Evolutionary conservation across 768 basidiomycete species (phyloP), one percentile per base, ranked within the genome.

Genomic region (Auricularia sp.): DNA sequence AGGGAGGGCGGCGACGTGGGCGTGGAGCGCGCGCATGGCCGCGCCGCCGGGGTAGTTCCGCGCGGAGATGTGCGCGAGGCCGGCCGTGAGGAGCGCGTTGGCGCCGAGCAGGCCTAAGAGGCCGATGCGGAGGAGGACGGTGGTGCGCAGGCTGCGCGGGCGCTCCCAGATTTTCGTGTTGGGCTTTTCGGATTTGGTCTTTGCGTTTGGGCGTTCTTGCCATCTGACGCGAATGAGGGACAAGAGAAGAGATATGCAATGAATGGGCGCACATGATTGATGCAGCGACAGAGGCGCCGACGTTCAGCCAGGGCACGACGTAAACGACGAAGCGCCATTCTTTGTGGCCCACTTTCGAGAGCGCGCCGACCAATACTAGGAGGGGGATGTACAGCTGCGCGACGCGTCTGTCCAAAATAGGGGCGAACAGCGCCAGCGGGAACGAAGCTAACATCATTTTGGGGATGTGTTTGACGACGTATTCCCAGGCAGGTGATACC

Each of bases 271-370:
- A 95, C 90, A 94, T 72, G 73, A 80, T 82, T 3, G 77, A 72
- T 1, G 84, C 78, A 2, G 85, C 87, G 16, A 85, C 74, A 0
- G 93, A 87, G 1, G 90, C 93, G 1, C 87, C 83, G 3, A 94
- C 73, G 69, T 97, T 96, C 74, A 93, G 78, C 2, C 84, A 71
- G 0, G 95, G 94, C 0, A 98, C 83, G 18, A 86, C 81, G 71
- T 98, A 98, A 7, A 93, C 81, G 64, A 98, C 79, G 74, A 99
- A 99, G 6, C 97, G 83, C 97, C 97, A 99, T 75, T 99, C 97
- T 73, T 99, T 99, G 76, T 99, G 97, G 0, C 84, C 87, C 1
- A 98, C 78, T 36, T 72, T 77, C 71, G 93, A 94, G 72, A 98
- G 83, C 2, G 87, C 68, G 2, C 71, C 73, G 7, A 92, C 70